Conservation (phyloP, 2,329 filamentous ascomycete species). For the Aspergillus ruber region DNA sequence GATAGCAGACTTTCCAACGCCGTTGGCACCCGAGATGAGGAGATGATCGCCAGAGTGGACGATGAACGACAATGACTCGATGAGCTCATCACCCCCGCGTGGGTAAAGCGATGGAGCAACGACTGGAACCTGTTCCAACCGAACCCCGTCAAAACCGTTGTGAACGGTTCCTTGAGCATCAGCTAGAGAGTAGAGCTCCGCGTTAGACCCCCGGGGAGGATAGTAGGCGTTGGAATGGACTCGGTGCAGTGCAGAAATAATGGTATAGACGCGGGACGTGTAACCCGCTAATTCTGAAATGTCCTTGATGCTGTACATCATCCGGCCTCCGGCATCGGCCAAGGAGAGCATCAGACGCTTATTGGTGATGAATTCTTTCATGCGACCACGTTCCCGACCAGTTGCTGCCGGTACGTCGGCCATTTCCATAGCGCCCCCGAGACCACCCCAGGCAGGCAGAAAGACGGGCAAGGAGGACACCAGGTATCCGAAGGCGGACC, state of each 20-base stretch:
- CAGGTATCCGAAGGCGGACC: constrained; percentile 95
- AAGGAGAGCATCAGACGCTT: constrained; percentile 96
- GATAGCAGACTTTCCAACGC: constrained; percentile 87
- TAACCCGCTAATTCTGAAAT: constrained; percentile 92
- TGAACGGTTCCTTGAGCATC: constrained; percentile 92
- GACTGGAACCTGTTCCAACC: constrained; percentile 86
- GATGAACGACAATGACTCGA: constrained; percentile 82
- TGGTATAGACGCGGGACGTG: constrained; percentile 89
- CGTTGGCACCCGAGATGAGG: constrained; percentile 89
- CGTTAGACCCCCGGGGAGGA: constrained; percentile 56
- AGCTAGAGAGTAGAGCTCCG: constrained; percentile 80
- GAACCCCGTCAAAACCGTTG: constrained; percentile 88
- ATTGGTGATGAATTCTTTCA: constrained; percentile 99
- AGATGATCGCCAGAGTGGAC: constrained; percentile 88
- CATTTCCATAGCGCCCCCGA: constrained; percentile 67
- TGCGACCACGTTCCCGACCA: constrained; percentile 68
- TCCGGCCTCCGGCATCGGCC: constrained; percentile 88
- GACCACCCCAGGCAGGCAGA: constrained; percentile 84
- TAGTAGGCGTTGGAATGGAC: constrained; percentile 88
- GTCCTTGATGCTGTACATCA: constrained; percentile 99
- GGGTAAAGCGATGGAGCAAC: constrained; percentile 86
- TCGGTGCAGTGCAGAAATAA: constrained; percentile 89
- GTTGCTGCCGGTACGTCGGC: constrained; percentile 30
- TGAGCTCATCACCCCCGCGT: constrained; percentile 81
- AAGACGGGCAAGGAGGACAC: constrained; percentile 91